Conservation (phyloP, 345 rosid genomes). For the Salix dunnii region DNA sequence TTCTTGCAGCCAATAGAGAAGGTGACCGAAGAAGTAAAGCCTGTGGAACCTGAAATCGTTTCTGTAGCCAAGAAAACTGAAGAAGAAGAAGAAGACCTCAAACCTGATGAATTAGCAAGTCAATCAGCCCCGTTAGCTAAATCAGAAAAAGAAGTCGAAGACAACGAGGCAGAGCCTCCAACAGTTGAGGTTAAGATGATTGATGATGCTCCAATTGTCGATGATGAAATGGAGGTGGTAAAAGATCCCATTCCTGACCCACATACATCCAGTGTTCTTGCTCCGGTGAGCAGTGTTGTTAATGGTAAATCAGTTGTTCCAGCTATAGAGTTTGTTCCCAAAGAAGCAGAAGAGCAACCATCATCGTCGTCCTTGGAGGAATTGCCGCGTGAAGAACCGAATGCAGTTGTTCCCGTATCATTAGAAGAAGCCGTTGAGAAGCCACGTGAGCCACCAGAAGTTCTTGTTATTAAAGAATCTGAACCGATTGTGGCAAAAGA, state of each 20-base stretch:
- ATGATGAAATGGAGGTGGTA: neutral
- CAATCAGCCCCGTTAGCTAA: neutral
- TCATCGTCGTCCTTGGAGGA: neutral
- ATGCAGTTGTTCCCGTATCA: neutral
- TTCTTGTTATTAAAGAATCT: neutral
- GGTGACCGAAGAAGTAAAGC: neutral
- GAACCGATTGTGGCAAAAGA: neutral
- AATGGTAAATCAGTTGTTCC: neutral
- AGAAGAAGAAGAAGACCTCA: constrained; percentile 3
- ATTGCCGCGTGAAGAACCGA: neutral
- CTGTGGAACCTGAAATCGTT: constrained; percentile 1
- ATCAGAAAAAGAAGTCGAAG: neutral
- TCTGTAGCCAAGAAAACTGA: neutral
- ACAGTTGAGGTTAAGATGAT: constrained; percentile 7
- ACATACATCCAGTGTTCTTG: neutral
- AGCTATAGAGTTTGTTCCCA: constrained; percentile 2
- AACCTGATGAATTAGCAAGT: neutral
- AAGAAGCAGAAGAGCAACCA: constrained; percentile 1
- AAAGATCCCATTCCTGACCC: neutral
- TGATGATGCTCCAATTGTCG: neutral
- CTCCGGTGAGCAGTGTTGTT: neutral
- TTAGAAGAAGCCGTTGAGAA: neutral
- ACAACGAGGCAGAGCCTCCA: neutral
- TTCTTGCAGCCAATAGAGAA: constrained; percentile 4
- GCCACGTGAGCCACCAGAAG: constrained; percentile 6